Conservation (phyloP, 768 basidiomycete species). For the Porphyrellus cyaneotinctus region DNA sequence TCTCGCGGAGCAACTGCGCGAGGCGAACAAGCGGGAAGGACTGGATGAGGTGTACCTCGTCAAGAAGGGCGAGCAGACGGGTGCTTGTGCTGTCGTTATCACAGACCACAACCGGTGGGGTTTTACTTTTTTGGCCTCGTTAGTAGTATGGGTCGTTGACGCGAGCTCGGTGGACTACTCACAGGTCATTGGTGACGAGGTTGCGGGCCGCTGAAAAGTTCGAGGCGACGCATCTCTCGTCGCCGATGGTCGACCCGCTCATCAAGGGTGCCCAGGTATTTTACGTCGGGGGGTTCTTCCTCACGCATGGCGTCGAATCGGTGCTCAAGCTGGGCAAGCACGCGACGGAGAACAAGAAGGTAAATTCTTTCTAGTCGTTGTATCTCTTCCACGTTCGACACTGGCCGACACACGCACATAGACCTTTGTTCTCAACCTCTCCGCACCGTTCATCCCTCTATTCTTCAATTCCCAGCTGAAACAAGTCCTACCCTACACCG, state of each 20-base stretch:
- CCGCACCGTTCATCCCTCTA: constrained; percentile 94
- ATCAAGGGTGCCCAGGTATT: constrained; percentile 78
- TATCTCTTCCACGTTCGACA: background rate
- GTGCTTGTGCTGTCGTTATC: constrained; percentile 94
- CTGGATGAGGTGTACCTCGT: constrained; percentile 87
- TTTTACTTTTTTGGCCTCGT: background rate
- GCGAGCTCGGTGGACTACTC: background rate
- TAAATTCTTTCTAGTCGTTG: constrained; percentile 16
- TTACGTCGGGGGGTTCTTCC: constrained; percentile 97
- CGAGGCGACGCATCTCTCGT: constrained; percentile 71
- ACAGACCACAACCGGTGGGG: constrained; percentile 86
- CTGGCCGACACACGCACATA: constrained; percentile 32
- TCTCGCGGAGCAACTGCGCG: constrained; percentile 84
- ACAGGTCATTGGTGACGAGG: constrained; percentile 88
- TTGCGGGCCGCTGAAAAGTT: constrained; percentile 90
- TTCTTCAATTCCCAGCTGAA: constrained; percentile 86
- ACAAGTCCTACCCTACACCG: constrained; percentile 76
- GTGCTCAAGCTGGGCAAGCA: constrained; percentile 73
- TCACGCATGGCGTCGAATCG: constrained; percentile 82
- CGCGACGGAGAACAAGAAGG: constrained; percentile 75
- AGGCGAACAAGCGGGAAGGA: constrained; percentile 90
- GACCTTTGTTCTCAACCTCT: constrained; percentile 91
- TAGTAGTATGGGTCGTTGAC: background rate
- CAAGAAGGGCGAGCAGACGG: constrained; percentile 82
- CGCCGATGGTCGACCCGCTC: constrained; percentile 68